Evolutionary conservation across 2,329 filamentous ascomycete species (phyloP).

Genomic region (Trichoderma atrobrunneum): DNA sequence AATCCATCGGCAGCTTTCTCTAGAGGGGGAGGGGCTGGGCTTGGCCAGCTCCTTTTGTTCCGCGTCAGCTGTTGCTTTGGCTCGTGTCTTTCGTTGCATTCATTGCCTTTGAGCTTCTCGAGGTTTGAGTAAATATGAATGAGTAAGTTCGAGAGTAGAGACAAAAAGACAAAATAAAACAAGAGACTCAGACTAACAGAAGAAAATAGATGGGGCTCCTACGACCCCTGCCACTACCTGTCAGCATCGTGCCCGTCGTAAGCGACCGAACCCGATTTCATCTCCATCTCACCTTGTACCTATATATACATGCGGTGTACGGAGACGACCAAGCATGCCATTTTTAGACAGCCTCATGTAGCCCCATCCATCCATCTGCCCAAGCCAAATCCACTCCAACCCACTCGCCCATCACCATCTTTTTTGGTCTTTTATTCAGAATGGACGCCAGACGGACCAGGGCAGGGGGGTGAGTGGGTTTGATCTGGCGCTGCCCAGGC

Average conservation of each 20-base stretch:
- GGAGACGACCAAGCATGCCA: slow-evolving; percentile 1
- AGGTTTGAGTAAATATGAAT: neutral
- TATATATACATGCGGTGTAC: slow-evolving; percentile 7
- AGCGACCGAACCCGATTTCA: neutral
- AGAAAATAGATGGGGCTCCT: too few relatives aligned
- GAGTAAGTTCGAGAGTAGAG: neutral
- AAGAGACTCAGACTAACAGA: neutral
- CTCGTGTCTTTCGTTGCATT: neutral
- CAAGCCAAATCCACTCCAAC: neutral
- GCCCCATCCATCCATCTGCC: neutral
- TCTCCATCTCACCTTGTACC: neutral
- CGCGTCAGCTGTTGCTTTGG: neutral
- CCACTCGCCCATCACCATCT: slow-evolving; percentile 10
- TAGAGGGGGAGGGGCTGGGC: neutral
- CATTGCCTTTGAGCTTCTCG: neutral
- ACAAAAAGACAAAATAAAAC: neutral
- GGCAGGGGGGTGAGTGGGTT: neutral
- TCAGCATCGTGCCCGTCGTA: slow-evolving; percentile 2
- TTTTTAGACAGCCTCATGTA: slow-evolving; percentile 7
- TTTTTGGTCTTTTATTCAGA: neutral
- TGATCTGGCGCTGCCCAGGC: neutral
- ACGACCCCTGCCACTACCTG: neutral
- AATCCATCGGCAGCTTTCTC: neutral
- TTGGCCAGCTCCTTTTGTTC: neutral
- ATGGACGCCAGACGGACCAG: neutral